A percentile compares a stretch with the other conserved stretches of the same genome.
Evolutionary conservation across 1,284 basidiomycete genomes (phyloP).

Genomic region (Inonotus hispidus): DNA sequence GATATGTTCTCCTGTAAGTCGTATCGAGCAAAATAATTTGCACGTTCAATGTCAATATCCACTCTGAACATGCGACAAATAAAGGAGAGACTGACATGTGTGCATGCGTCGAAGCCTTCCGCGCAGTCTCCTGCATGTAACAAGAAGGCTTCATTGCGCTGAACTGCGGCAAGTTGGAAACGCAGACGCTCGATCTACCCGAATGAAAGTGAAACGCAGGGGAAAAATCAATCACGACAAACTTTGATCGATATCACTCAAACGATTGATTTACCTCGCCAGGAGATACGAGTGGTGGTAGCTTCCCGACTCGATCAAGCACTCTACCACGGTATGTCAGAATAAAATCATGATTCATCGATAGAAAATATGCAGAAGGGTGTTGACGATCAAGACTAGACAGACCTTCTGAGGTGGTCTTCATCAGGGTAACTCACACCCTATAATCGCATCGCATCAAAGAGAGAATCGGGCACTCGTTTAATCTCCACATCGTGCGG

Average conservation of each 20-base stretch:
- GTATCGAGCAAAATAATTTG: background rate
- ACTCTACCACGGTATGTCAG: conserved; percentile 43
- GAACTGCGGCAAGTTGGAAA: conserved; percentile 74
- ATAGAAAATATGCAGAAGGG: background rate
- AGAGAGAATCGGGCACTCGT: background rate
- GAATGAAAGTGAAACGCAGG: background rate
- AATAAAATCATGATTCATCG: background rate
- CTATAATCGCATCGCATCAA: conserved; percentile 15
- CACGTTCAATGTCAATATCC: background rate
- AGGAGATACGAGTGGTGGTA: conserved; percentile 87
- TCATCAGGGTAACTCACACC: conserved; percentile 35
- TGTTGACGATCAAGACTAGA: background rate
- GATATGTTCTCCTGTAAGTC: conserved; percentile 83
- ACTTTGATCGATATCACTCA: background rate
- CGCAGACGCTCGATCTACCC: conserved; percentile 83
- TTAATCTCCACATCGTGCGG: conserved; percentile 2
- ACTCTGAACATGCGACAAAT: too few species aligned
- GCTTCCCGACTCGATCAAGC: conserved; percentile 62
- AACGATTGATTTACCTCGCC: conserved; percentile 63
- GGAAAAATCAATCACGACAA: background rate
- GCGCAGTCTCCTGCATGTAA: conserved; percentile 98
- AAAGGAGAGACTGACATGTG: conserved; percentile 55
- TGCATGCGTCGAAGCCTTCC: conserved; percentile 90
- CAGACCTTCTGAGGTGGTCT: conserved; percentile 29
- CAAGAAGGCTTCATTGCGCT: conserved; percentile 87